Evolutionary conservation across 2,329 filamentous ascomycete genomes (phyloP), one percentile per base, ranked within the genome.

Genomic region (Neospermospora avenae): DNA sequence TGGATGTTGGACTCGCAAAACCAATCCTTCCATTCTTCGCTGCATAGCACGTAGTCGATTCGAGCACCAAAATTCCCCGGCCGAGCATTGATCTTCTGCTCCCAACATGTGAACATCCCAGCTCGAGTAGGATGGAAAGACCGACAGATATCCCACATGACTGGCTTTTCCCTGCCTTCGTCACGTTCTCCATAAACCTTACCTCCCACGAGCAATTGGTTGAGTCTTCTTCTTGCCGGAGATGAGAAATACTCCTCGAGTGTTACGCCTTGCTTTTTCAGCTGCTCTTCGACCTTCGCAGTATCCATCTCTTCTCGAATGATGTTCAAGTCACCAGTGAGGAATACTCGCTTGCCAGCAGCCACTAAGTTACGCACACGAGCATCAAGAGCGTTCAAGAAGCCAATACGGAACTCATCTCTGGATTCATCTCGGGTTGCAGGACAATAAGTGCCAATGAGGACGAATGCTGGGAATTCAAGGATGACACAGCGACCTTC

Each of bases 91-190:
- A 92, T 89, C 73, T 90, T 93, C 54, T 91, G 93, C 65, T 98
- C 92, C 93, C 93, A 98, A 73, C 93, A 96, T 0, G 95, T 98
- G 73, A 91, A 98, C 95, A 99, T 98, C 62, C 91, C 91, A 63
- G 80, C 79, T 41, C 95, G 83, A n/a, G 78, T 76, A 0, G 90
- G 89, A 70, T 97, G 89, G 70, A 93, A 96, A 25, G 83, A 84
- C 52, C 95, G 84, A 67, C 90, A 93, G 18, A 96, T 79, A 75
- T 99, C 95, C 82, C 88, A 90, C 42, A 98, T 77, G 1, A 93
- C 83, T 2, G 91, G 84, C 13, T 80, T 68, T 71, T 93, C 87
- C 65, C 89, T 81, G 0, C 84, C 87, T 68, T 86, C 77, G 61
- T 95, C 91, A 60, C 85, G 82, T 37, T 83, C 76, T 0, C 87